A percentile compares a stretch with the other conserved stretches of the same genome.
phyloP scores from a whole-genome alignment of 495 filamentous ascomycete genomes.

The Tricharina praecox region DNA sequence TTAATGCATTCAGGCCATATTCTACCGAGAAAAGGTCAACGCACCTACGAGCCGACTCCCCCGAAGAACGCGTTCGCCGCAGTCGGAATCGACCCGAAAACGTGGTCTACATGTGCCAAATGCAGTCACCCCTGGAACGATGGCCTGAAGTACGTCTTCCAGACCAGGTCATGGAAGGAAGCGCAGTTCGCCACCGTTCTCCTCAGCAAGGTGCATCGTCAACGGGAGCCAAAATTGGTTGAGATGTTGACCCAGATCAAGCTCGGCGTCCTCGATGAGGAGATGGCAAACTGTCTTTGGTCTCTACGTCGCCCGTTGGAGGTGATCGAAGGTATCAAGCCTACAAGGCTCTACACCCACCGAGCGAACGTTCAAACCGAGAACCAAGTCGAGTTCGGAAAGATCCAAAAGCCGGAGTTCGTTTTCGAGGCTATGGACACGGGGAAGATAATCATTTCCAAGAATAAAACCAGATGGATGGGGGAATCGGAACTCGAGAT shows the following conservation, averaged over 20 bases:
- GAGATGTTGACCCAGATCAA: constrained; percentile 16
- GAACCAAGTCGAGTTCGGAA: constrained; percentile 19
- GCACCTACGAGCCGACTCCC: not conserved
- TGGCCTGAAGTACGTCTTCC: constrained; percentile 20
- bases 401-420: constrained; percentile 3
- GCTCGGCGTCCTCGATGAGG: constrained; percentile 6
- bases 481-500: not conserved
- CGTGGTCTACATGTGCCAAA: not conserved
- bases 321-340: constrained; percentile 10
- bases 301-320: constrained; percentile 11
- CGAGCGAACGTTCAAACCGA: constrained; percentile 12
- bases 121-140: constrained; percentile 21
- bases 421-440: constrained; percentile 14
- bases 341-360: constrained; percentile 19
- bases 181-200: constrained; percentile 11
- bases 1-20: too few relatives aligned
- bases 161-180: constrained; percentile 20
- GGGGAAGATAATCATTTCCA: not conserved
- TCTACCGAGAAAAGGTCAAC: not conserved
- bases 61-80: not conserved
- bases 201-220: constrained; percentile 18
- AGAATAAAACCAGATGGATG: not conserved
- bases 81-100: not conserved
- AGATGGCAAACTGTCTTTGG: constrained; percentile 9
- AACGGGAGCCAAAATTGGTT: constrained; percentile 19